Conservation (phyloP, 148 eudicot species). For the Camellia japonica region DNA sequence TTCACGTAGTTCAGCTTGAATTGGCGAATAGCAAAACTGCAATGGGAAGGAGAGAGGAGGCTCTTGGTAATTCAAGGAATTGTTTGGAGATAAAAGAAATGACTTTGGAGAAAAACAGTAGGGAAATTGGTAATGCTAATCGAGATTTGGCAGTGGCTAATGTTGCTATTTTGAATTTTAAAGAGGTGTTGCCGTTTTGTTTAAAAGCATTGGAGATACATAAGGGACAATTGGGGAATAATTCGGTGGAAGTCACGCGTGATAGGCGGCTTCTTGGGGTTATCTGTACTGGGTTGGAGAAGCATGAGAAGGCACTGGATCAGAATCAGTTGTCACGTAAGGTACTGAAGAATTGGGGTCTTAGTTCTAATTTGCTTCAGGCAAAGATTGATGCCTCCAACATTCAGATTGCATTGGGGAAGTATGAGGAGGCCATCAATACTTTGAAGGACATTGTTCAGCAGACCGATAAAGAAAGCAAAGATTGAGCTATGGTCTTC, state of each 20-base stretch:
- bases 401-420: slow-evolving; percentile 82
- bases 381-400: slow-evolving; percentile 91
- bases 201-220: slow-evolving; percentile 79
- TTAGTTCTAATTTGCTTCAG: slow-evolving; percentile 58
- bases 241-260: slow-evolving; percentile 86
- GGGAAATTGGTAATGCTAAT: slow-evolving; percentile 75
- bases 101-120: slow-evolving; percentile 63
- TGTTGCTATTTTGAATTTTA: slow-evolving; percentile 64
- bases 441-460: slow-evolving; percentile 59
- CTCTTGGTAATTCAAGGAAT: slow-evolving; percentile 53
- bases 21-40: slow-evolving; percentile 75
- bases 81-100: slow-evolving; percentile 69
- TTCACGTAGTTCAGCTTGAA: slow-evolving; percentile 79
- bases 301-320: slow-evolving; percentile 79
- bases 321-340: slow-evolving; percentile 71
- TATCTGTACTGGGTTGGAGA: slow-evolving; percentile 83
- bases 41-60: slow-evolving; percentile 92
- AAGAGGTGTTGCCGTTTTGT: slow-evolving; percentile 70
- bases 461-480: slow-evolving; percentile 72
- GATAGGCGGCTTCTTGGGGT: slow-evolving; percentile 81
- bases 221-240: slow-evolving; percentile 65
- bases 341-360: slow-evolving; percentile 82
- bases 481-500: slow-evolving; percentile 66
- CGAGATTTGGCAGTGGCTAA: slow-evolving; percentile 82
- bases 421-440: slow-evolving; percentile 59